Evolutionary conservation across 306 rosid species (phyloP).

Genomic region (Cucumis cinereus): DNA sequence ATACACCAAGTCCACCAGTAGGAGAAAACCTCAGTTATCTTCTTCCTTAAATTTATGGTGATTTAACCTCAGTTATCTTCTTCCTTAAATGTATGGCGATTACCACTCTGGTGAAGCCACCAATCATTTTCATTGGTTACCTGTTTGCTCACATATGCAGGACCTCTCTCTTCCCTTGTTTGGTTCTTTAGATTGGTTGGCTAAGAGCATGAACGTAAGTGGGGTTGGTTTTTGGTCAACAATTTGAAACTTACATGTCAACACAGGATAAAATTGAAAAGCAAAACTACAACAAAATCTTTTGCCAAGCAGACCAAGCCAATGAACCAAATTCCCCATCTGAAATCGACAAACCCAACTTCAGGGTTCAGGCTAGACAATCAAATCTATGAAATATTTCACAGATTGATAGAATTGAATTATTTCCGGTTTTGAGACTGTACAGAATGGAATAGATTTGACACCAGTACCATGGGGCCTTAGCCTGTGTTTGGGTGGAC

Average conservation of each 20-base stretch:
- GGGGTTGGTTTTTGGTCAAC: not conserved
- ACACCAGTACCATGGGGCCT: not conserved
- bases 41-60: not conserved
- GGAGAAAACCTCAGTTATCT: not conserved
- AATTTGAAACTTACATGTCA: not conserved
- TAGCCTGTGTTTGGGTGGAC: not conserved
- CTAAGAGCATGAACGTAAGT: not conserved
- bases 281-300: not conserved
- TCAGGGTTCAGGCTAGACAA: not conserved
- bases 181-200: not conserved
- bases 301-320: not conserved
- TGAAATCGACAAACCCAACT: not conserved
- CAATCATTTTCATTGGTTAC: not conserved
- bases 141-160: not conserved
- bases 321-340: not conserved
- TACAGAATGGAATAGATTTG: not conserved
- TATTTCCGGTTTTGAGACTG: not conserved
- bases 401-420: not conserved
- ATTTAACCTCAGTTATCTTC: not conserved
- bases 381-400: not conserved
- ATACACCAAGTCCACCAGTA: not conserved
- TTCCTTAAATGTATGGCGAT: not conserved
- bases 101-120: not conserved
- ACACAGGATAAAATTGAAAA: not conserved
- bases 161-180: not conserved